These are phyloP conservation scores for Fusarium mangiferae DNA, from an alignment of 2,329 filamentous ascomycete genomes.

Conservation along the genomic window DNA sequence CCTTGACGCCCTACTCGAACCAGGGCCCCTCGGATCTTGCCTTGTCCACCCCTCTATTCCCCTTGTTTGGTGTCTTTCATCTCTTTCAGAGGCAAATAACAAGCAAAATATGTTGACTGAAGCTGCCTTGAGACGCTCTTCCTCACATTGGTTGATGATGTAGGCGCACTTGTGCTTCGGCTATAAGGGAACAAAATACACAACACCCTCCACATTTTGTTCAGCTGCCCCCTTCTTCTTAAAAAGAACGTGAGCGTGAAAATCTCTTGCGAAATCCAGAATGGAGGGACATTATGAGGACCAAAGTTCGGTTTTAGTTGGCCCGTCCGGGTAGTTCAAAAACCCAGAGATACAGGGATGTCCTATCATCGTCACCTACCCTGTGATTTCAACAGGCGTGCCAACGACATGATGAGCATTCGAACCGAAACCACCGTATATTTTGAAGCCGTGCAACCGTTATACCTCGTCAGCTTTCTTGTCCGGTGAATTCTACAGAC, in stretches of 20 bases:
- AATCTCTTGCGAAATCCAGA: constrained; percentile 1
- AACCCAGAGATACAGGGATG: background rate
- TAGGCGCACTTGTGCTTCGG: background rate
- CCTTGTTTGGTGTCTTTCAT: background rate
- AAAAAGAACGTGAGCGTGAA: constrained; percentile 13
- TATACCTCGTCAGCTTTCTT: background rate
- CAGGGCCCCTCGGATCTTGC: background rate
- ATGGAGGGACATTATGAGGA: constrained; percentile 7
- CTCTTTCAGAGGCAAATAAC: background rate
- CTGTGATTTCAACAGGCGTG: background rate
- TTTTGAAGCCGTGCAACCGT: background rate
- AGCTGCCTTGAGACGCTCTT: background rate
- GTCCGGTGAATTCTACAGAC: background rate
- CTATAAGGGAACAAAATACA: background rate
- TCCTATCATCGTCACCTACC: constrained; percentile 5
- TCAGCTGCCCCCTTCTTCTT: background rate
- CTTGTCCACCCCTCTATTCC: background rate
- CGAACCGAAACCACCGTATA: background rate
- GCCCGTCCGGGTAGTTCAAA: background rate
- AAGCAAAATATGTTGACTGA: background rate
- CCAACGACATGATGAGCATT: background rate
- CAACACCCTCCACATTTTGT: background rate
- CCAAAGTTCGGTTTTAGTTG: background rate
- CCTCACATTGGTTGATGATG: background rate
- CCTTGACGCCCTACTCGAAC: background rate